phyloP scores from a whole-genome alignment of 2,329 filamentous ascomycete species.

The Penicillium sp. region DNA sequence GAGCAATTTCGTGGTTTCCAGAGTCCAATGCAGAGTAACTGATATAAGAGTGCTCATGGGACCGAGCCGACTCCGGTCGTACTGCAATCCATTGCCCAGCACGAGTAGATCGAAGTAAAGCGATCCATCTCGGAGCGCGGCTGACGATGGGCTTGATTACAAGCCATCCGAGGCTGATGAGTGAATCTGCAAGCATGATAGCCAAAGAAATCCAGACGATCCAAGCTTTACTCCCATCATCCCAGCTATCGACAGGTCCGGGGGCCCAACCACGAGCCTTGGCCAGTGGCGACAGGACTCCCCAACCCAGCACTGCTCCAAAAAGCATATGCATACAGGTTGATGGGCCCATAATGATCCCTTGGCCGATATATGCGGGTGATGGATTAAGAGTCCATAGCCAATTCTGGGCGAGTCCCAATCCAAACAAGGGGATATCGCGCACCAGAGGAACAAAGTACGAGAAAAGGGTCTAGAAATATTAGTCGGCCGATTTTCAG shows the following conservation, averaged over 20 bases:
- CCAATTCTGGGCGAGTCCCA: constrained; percentile 74
- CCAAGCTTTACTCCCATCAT: constrained; percentile 93
- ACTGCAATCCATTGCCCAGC: constrained; percentile 32
- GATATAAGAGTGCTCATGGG: constrained; percentile 30
- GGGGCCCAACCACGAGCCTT: constrained; percentile 87
- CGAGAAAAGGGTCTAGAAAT: constrained; percentile 72
- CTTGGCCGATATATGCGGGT: constrained; percentile 95
- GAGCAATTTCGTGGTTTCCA: constrained; percentile 3
- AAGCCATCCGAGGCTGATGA: constrained; percentile 84
- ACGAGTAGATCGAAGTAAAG: constrained; percentile 32
- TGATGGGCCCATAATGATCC: constrained; percentile 96
- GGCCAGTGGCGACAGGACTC: constrained; percentile 81
- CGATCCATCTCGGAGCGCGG: constrained; percentile 44
- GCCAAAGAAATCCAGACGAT: constrained; percentile 96
- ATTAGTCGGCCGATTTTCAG: constrained; percentile 15
- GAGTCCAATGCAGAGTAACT: constrained; percentile 34
- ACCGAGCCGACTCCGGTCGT: constrained; percentile 12
- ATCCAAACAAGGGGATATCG: constrained; percentile 83
- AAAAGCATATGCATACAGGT: constrained; percentile 96
- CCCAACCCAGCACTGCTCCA: constrained; percentile 89
- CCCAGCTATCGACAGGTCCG: constrained; percentile 84
- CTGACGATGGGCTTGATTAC: constrained; percentile 64
- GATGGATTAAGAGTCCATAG: constrained; percentile 96
- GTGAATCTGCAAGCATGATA: constrained; percentile 93
- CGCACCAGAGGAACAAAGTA: constrained; percentile 88